Evolutionary conservation across 495 filamentous ascomycete genomes (phyloP), one percentile per base, ranked within the genome.

Genomic region (Aspergillus campestris): DNA sequence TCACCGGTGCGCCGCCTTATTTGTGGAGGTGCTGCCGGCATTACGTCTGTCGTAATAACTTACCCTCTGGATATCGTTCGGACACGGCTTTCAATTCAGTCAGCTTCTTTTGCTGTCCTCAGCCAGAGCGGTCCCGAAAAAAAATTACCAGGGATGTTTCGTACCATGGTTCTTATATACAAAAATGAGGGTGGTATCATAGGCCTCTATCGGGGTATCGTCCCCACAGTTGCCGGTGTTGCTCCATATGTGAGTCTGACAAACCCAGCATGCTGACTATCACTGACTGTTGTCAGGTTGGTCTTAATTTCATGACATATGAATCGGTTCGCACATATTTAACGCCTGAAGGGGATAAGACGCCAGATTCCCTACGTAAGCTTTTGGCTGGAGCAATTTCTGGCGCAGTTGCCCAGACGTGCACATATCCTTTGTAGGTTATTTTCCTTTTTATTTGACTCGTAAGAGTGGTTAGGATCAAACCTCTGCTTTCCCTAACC

Each of bases 281-380:
- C 29, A 30, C 55, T 68, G 44, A 69, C 56, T 42, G 45, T 44
- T 24, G 41, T 38, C 53, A 95, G 86, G 89, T 95, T 38, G 92
- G 92, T 29, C 70, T 98, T 38, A 98, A 97, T 62, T 98, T 98
- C 70, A 97, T 97, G 87, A 86, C 82, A 18, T 98, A 98, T 62
- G 92, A 98, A 64, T 81, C 80, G 10, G 79, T 91, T 45, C 82
- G 92, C 42, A 80, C 82, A 51, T 84, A 85, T 48, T 69, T 98
- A 50, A 98, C 92, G 0, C 82, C 82, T 0, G 88, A 95, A 39
- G 94, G 92, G 9, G 81, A 95, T 34, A 77, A 84, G 57, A 89
- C 95, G 49, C 92, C 92, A 5, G 78, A 70, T 46, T 72, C 87
- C 0, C 61, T 75, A 50, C 81, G 94, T 40, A 98, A 97, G 60